Base-by-base conservation (phyloP, 805 yeast species). In the Kuraishia capsulata region DNA sequence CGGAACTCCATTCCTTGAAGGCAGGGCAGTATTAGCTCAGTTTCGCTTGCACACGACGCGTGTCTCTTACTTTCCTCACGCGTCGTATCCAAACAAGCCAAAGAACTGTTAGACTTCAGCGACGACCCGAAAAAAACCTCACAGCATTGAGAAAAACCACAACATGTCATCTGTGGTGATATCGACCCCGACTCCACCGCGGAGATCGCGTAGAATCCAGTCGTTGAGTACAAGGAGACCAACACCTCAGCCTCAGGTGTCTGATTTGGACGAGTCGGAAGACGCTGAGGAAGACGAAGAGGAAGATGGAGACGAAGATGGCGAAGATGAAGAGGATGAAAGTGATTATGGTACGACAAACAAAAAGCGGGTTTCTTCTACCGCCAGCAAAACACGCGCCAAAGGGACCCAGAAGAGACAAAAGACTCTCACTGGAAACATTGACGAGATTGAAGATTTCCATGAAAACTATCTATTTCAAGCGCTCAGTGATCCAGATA, bases 401-500 rank as follows among this genome's bases (percentile, higher is more conserved):
- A 23, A 23, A 23, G 26, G 26, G 26, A 23, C 26, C 8, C 26
- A 23, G 26, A 23, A 23, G 26, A 23, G 11, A 23, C 26, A 11
- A 11, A 23, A 11, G 11, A 23, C 13, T 9, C 34, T 14, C 14
- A 28, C 31, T 13, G 31, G 31, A 28, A 55, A 64, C 39, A 54
- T 64, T 29, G 65, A 64, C 36, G 56, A 61, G 28, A 47, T 66
- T 25, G 66, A 65, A 11, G 68, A 60, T 18, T 72, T 69, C 46
- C 62, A 62, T 33, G 73, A 71, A 24, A 69, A 71, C 35, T 62
- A 61, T 33, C 38, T 75, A 11, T 75, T 75, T 41, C 69, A 70
- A 40, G 75, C 78, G 0, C 54, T 80, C 33, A 58, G 68, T 34
- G 69, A 66, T 33, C 51, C 73, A 2, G 71, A 69, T 17, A 50